These are phyloP conservation scores for Xylariaceae sp. DNA, from an alignment of 2,329 filamentous ascomycete species.

Conservation along the genomic window DNA sequence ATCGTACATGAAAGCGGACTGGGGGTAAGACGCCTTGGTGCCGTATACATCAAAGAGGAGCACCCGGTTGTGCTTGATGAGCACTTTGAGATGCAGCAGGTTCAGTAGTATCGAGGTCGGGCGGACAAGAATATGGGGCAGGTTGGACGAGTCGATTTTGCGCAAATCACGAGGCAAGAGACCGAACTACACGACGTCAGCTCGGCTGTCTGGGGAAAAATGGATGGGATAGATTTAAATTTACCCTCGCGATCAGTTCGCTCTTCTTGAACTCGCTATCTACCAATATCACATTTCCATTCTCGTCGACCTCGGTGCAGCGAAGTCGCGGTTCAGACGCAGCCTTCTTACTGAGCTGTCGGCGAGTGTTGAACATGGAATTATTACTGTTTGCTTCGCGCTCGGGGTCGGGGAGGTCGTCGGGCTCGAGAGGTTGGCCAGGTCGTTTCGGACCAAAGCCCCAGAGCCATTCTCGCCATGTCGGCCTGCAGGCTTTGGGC, in stretches of 20 bases:
- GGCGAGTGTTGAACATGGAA: conserved; percentile 63
- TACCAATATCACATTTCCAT: conserved; percentile 84
- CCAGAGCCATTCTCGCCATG: conserved; percentile 49
- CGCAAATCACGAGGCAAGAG: conserved; percentile 89
- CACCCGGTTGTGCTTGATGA: conserved; percentile 92
- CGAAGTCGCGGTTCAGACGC: conserved; percentile 79
- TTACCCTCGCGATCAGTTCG: conserved; percentile 88
- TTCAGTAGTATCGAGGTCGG: conserved; percentile 93
- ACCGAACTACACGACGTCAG: conserved; percentile 60
- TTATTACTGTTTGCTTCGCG: conserved; percentile 55
- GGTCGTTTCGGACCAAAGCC: conserved; percentile 37
- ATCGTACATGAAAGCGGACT: conserved; percentile 97
- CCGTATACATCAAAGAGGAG: conserved; percentile 96
- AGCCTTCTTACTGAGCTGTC: conserved; percentile 67
- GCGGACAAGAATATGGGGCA: conserved; percentile 91
- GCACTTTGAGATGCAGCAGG: conserved; percentile 87
- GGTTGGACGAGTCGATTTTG: conserved; percentile 93
- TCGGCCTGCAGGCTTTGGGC: conserved; percentile 27
- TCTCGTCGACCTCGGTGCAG: conserved; percentile 92
- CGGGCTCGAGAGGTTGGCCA: conserved; percentile 44
- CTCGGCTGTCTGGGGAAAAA: neutral
- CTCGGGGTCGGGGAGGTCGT: conserved; percentile 53
- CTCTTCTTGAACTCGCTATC: conserved; percentile 97
- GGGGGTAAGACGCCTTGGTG: conserved; percentile 87
- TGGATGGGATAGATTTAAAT: conserved; percentile 18